These are phyloP conservation scores for Penicillium herquei DNA, from an alignment of 495 filamentous ascomycete genomes.

Conservation along the genomic window DNA sequence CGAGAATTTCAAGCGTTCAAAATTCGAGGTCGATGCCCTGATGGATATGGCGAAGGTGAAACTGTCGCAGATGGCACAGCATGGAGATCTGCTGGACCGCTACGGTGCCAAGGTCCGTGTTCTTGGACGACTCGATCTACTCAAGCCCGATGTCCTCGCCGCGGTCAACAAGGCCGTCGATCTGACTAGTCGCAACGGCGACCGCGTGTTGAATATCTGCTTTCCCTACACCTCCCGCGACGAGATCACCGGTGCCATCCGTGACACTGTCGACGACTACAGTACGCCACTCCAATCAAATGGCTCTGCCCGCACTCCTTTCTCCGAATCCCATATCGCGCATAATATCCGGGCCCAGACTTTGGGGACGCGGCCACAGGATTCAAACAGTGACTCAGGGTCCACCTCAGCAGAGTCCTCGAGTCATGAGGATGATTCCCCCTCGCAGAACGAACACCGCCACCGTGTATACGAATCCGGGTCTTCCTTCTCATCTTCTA, in stretches of 20 bases:
- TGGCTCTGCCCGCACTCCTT: conserved; percentile 57
- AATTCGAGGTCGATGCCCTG: conserved; percentile 92
- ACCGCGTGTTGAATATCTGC: conserved; percentile 89
- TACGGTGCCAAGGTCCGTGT: conserved; percentile 87
- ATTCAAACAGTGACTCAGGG: conserved; percentile 39
- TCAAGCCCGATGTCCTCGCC: conserved; percentile 82
- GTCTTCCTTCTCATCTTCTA: conserved; percentile 54
- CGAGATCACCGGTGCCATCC: conserved; percentile 92
- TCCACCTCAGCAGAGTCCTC: conserved; percentile 35
- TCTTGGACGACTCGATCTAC: conserved; percentile 74
- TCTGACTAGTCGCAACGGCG: conserved; percentile 78
- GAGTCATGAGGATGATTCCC: conserved; percentile 32
- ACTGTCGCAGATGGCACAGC: conserved; percentile 83
- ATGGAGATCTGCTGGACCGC: conserved; percentile 87
- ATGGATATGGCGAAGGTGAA: conserved; percentile 99
- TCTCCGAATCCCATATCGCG: conserved; percentile 82
- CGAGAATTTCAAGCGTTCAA: conserved; percentile 98
- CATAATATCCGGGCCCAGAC: conserved; percentile 70
- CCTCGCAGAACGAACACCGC: conserved; percentile 24
- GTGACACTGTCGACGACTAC: conserved; percentile 79
- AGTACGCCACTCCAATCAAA: conserved; percentile 58
- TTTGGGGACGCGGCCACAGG: conserved; percentile 38
- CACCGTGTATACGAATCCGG: conserved; percentile 52
- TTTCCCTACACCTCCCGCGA: conserved; percentile 96
- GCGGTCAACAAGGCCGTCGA: conserved; percentile 79